Evolutionary conservation across 116 monocot species (phyloP).

Genomic region (Trichopus zeylanicus): DNA sequence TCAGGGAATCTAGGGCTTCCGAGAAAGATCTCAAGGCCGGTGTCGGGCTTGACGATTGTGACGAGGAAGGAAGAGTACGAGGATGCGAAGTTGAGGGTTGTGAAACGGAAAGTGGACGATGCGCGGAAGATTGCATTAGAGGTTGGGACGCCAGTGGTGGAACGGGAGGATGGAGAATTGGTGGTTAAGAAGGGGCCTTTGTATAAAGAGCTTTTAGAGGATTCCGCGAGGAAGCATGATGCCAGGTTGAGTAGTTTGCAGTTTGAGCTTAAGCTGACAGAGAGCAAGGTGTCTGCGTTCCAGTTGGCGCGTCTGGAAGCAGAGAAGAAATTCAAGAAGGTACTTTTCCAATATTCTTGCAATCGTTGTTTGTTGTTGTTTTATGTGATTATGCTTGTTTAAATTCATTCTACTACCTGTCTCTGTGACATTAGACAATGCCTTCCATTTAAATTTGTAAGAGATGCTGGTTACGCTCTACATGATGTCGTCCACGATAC

Average conservation of each 20-base stretch:
- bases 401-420: neutral
- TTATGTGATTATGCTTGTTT: neutral
- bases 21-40: neutral
- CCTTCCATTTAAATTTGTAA: no score
- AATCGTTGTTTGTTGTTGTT: neutral
- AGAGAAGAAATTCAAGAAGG: conserved; percentile 27
- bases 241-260: conserved; percentile 38
- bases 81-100: neutral
- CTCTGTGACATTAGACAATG: neutral
- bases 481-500: no score
- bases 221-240: conserved; percentile 35
- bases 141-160: conserved; percentile 1
- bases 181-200: conserved; percentile 20
- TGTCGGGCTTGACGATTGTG: conserved; percentile 5
- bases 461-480: no score
- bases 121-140: conserved; percentile 15
- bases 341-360: conserved; percentile 5
- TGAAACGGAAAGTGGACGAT: conserved; percentile 24
- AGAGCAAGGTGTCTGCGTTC: conserved; percentile 27
- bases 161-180: conserved; percentile 7
- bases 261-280: conserved; percentile 45
- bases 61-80: conserved; percentile 3
- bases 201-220: conserved; percentile 58
- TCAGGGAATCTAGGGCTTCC: neutral
- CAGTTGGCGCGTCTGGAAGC: conserved; percentile 1